Evolutionary conservation across 2,329 filamentous ascomycete genomes (phyloP), one percentile per base, ranked within the genome.

Genomic region (Trichoderma hamatum): DNA sequence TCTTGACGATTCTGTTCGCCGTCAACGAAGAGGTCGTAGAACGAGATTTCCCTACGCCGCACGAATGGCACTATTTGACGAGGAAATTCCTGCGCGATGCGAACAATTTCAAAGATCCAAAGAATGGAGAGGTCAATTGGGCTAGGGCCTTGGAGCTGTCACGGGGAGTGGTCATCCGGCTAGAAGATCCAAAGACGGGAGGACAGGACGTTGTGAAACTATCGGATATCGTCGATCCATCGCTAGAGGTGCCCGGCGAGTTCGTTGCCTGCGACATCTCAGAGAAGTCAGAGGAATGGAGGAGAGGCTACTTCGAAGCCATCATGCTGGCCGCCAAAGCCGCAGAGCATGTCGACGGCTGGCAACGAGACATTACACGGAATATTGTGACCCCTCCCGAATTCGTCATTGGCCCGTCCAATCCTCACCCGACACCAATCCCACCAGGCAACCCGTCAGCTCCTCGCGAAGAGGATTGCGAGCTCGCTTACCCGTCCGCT

Each of bases 321-420:
- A 81, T 97, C 58, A 92, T 97, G 88, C 85, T 90, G 13, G 88
- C 88, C 70, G 94, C 91, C 0, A 88, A 88, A 72, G 88, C 90
- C 0, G 89, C 93, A 5, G 94, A 97, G 80, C 88, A 94, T 73
- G 82, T 96, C 28, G 92, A 97, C 72, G 91, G 91, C 59, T 93
- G 90, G 85, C 84, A 96, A 19, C 84, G 86, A 54, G 93, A 97
- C 78, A 88, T 80, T 55, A 90, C 85, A 10, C 85, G 89, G 71
- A 84, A 86, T 52, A 80, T 91, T 30, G 85, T 91, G 34, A 95
- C 92, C 72, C 89, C 92, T 0, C 86, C 87, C 6, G 89, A 92
- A 56, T 89, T 91, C 71, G 88, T 97, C 66, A 85, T 92, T 60
- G 94, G 94, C 0, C 92, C 93, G 0, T 93, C 92, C 4, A 97